These are phyloP conservation scores for Vaccinium macrocarpon DNA, from an alignment of 148 eudicot species.

Conservation along the genomic window DNA sequence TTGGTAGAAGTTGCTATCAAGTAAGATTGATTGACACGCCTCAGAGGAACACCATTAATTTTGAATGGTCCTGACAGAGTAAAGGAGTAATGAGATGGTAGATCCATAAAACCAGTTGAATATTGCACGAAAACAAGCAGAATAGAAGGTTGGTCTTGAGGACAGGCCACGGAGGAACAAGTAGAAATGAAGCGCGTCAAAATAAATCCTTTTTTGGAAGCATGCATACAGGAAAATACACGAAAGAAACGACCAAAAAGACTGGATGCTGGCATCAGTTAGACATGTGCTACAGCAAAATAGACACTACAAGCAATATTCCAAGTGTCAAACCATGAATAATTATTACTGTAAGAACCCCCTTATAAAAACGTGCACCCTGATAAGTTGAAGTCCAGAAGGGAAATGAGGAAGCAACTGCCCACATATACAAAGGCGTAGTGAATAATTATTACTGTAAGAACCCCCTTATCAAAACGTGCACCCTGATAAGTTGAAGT, in stretches of 20 bases:
- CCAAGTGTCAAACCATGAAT: neutral
- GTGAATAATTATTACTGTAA: neutral
- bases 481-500: no score
- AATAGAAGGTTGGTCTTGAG: neutral
- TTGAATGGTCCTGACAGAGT: conserved; percentile 23
- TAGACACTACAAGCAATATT: neutral
- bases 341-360: neutral
- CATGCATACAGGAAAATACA: neutral
- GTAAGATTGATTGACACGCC: conserved; percentile 26
- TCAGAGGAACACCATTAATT: conserved; percentile 27
- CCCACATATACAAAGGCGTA: no score
- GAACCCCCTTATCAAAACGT: no score
- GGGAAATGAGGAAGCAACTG: no score
- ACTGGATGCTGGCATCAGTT: neutral
- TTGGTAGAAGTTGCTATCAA: conserved; percentile 25
- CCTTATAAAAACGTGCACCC: neutral
- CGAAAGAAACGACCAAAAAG: neutral
- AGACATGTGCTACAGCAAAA: neutral
- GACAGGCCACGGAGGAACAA: neutral
- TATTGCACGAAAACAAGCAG: neutral
- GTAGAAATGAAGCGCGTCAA: neutral
- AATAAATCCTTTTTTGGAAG: neutral
- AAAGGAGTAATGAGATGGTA: neutral
- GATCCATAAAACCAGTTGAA: neutral
- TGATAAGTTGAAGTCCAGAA: neutral